Evolutionary conservation across 2,329 filamentous ascomycete species (phyloP).

Genomic region (Aspergillus hortae): DNA sequence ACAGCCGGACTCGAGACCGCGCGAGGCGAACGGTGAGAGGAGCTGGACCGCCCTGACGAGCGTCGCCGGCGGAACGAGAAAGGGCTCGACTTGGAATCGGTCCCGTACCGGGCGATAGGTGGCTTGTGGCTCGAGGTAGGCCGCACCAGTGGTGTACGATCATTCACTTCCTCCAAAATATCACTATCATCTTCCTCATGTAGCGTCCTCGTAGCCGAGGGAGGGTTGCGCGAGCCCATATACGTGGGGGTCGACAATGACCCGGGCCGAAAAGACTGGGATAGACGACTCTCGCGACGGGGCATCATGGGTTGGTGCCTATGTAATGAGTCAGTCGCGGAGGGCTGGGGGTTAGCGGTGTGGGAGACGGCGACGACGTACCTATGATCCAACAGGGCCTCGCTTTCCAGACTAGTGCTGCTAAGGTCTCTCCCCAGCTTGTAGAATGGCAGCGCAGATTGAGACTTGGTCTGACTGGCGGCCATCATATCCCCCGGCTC

Average conservation of each 20-base stretch:
- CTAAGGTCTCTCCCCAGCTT: conserved; percentile 62
- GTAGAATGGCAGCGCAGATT: conserved; percentile 50
- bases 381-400: conserved; percentile 83
- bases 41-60: conserved; percentile 24
- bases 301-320: conserved; percentile 60
- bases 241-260: conserved; percentile 33
- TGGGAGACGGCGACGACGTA: conserved; percentile 33
- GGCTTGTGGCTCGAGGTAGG: conserved; percentile 28
- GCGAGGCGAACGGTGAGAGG: conserved; percentile 28
- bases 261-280: conserved; percentile 37
- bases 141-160: conserved; percentile 55
- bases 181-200: conserved; percentile 27
- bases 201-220: conserved; percentile 26
- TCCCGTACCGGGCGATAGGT: conserved; percentile 33
- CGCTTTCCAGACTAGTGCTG: conserved; percentile 83
- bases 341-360: conserved; percentile 10
- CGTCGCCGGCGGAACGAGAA: conserved; percentile 24
- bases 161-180: conserved; percentile 37
- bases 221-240: conserved; percentile 27
- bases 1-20: conserved; percentile 21
- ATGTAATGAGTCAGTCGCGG: conserved; percentile 10
- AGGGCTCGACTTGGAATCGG: conserved; percentile 25
- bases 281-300: conserved; percentile 53
- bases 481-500: conserved; percentile 28
- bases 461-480: conserved; percentile 22